These are phyloP conservation scores for Cladophialophora carrionii DNA, from an alignment of 2,329 filamentous ascomycete genomes.

Conservation along the genomic window DNA sequence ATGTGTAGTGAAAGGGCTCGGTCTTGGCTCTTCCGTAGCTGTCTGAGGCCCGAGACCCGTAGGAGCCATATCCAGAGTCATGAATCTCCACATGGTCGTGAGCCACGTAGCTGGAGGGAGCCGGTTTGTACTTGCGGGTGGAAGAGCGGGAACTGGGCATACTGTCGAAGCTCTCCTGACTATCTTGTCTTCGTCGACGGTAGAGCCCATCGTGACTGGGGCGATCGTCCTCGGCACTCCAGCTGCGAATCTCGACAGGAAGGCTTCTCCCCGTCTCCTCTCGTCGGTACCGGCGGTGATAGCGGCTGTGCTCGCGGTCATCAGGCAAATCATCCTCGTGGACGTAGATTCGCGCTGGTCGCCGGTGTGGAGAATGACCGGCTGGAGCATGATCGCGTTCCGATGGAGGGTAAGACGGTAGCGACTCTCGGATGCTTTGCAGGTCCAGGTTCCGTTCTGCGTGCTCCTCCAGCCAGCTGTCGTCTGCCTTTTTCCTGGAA, in stretches of 20 bases:
- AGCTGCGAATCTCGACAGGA: constrained; percentile 29
- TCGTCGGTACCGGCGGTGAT: constrained; percentile 18
- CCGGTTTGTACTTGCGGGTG: constrained; percentile 25
- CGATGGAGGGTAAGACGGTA: constrained; percentile 19
- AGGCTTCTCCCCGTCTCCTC: constrained; percentile 18
- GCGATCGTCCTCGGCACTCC: constrained; percentile 18
- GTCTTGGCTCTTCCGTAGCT: constrained; percentile 30
- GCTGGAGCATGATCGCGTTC: constrained; percentile 18
- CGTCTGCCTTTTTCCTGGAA: constrained; percentile 34
- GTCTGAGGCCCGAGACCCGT: constrained; percentile 30
- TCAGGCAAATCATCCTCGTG: constrained; percentile 22
- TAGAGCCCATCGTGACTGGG: constrained; percentile 14
- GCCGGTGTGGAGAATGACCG: constrained; percentile 15
- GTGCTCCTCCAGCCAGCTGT: constrained; percentile 37
- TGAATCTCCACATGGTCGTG: constrained; percentile 28
- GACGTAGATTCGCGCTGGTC: constrained; percentile 16
- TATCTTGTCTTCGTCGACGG: constrained; percentile 31
- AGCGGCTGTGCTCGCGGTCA: constrained; percentile 13
- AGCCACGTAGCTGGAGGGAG: constrained; percentile 24
- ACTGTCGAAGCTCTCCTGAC: constrained; percentile 35
- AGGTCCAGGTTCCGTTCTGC: constrained; percentile 33
- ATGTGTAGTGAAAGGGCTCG: constrained; percentile 31
- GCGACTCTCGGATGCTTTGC: constrained; percentile 31
- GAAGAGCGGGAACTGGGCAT: constrained; percentile 27
- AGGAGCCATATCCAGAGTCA: constrained; percentile 36